Conservation (phyloP, 768 basidiomycete genomes). For the Naganishia randhawae region DNA sequence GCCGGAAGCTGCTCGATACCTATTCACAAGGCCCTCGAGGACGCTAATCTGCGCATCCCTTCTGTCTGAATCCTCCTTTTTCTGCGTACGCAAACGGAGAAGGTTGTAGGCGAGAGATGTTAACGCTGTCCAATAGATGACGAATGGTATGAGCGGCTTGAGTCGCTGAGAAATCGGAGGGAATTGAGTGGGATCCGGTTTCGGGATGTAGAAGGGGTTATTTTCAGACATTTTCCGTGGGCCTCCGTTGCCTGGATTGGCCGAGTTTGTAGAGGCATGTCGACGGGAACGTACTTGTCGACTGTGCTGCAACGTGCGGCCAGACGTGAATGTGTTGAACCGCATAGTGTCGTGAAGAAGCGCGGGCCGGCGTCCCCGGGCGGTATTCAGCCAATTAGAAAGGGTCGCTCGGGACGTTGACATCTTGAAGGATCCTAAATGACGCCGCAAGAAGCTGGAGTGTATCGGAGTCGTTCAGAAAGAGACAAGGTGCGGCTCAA, state of each 20-base stretch:
- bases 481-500: not conserved
- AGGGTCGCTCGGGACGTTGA: not conserved
- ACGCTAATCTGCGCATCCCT: slow-evolving; percentile 45
- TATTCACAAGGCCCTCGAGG: slow-evolving; percentile 39
- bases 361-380: not conserved
- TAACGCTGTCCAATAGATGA: slow-evolving; percentile 46
- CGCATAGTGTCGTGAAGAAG: not conserved
- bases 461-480: too few species aligned
- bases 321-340: not conserved
- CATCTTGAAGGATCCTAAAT: not conserved
- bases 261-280: not conserved
- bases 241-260: not conserved
- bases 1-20: slow-evolving; percentile 11
- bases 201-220: slow-evolving; percentile 29
- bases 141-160: slow-evolving; percentile 44
- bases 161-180: slow-evolving; percentile 46
- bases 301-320: not conserved
- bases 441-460: too few species aligned
- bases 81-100: slow-evolving; percentile 34
- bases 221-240: not conserved
- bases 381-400: not conserved
- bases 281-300: slow-evolving; percentile 3
- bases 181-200: slow-evolving; percentile 22
- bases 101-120: slow-evolving; percentile 46
- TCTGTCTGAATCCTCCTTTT: slow-evolving; percentile 34